Evolutionary conservation across 805 yeast species (phyloP), one percentile per base, ranked within the genome.

Genomic region (Ogataea haglerorum): DNA sequence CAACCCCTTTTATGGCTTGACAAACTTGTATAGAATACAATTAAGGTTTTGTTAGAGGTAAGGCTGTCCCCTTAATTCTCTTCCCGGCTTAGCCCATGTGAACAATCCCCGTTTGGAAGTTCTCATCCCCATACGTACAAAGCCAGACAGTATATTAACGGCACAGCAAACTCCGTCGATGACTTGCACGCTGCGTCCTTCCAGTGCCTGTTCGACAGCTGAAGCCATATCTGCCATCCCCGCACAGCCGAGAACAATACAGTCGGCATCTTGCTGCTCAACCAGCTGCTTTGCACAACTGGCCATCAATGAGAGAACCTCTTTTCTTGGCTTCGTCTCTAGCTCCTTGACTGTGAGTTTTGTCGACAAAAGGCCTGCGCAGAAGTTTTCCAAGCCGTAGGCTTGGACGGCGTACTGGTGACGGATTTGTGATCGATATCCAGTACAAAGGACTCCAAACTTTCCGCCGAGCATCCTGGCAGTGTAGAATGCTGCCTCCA

Each of bases 141-240:
- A 52, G 1, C 67, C 67, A 3, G 63, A 43, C 6, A 63, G 50
- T 5, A 63, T 25, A 6, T 63, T 64, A 9, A 63, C 63, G 10
- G 53, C 53, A 3, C 51, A 45, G 27, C 42, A 43, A 14, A 51
- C 55, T 14, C 55, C 53, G 18, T 96, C 96, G 54, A 85, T 75
- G 18, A 87, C 69, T 60, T 87, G 96, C 41, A 89, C 77, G 61
- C 90, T 97, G 62, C 87, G 82, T 21, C 88, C 79, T 64, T 88
- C 95, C 95, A 91, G 90, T 30, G 82, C 88, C 6, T 89, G 95
- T 65, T 90, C 95, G 46, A 90, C 80, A 2, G 93, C 90, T 38
- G 80, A 95, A 37, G 96, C 97, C 53, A 90, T 85, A 57, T 90
- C 98, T 38, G 90, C 82, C 54, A 90, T 66, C 48, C 98, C 76